phyloP scores from a whole-genome alignment of 441 rosid genomes.

The Gossypium lobatum region DNA sequence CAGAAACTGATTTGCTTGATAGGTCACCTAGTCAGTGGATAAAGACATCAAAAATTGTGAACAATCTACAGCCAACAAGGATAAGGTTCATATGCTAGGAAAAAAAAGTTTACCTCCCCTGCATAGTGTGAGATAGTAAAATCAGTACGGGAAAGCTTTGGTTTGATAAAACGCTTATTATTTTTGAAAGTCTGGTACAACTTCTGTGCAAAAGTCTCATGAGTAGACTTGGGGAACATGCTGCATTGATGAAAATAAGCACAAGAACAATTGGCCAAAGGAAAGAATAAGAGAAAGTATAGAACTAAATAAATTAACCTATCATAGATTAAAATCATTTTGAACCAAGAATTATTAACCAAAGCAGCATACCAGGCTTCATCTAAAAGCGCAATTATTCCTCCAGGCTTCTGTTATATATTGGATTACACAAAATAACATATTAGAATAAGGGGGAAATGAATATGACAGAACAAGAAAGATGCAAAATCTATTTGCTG shows the following conservation, averaged over 20 bases:
- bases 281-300: neutral
- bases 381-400: conserved; percentile 95
- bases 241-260: conserved; percentile 40
- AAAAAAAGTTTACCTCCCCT: conserved; percentile 71
- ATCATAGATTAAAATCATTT: conserved; percentile 6
- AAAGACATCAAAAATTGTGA: conserved; percentile 16
- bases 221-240: conserved; percentile 99
- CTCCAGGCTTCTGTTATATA: conserved; percentile 95
- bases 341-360: conserved; percentile 15
- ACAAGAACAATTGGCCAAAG: neutral
- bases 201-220: conserved; percentile 99
- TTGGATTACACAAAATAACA: conserved; percentile 8
- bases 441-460: neutral
- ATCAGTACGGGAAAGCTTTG: conserved; percentile 97
- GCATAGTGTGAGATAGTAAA: conserved; percentile 98
- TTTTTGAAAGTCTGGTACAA: conserved; percentile 94
- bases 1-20: conserved; percentile 92
- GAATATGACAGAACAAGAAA: neutral
- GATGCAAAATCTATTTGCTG: neutral
- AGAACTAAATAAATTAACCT: neutral
- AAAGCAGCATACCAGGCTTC: conserved; percentile 86
- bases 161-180: conserved; percentile 92
- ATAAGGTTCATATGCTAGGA: conserved; percentile 10
- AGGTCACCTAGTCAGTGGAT: conserved; percentile 50
- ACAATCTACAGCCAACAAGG: conserved; percentile 7